Percentiles rank a stretch among this genome's conserved stretches.
These are phyloP conservation scores for Yarrowia hollandica DNA, from an alignment of 805 yeast species.

Conservation along the genomic window DNA sequence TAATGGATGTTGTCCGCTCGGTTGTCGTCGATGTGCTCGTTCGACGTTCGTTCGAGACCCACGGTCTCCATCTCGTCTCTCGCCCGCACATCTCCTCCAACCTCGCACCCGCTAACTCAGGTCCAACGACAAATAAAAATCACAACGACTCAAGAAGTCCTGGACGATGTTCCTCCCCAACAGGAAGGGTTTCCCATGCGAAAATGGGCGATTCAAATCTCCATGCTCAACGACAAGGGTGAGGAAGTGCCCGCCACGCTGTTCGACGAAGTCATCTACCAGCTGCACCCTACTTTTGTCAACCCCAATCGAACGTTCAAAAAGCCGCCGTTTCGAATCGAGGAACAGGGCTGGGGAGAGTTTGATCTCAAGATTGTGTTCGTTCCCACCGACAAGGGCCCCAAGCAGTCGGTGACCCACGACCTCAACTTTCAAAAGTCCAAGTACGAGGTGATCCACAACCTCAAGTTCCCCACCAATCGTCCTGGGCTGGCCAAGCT, in stretches of 20 bases:
- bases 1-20: no score
- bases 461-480: constrained; percentile 69
- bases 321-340: constrained; percentile 80
- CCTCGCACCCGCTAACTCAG: constrained; percentile 32
- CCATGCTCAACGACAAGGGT: constrained; percentile 75
- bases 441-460: constrained; percentile 75
- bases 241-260: constrained; percentile 80
- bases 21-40: no score
- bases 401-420: constrained; percentile 82
- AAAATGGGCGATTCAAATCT: constrained; percentile 81
- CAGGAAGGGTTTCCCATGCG: constrained; percentile 93
- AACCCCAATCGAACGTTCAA: constrained; percentile 83
- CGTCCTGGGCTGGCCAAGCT: constrained; percentile 72
- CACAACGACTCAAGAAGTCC: constrained; percentile 79
- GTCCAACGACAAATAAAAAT: constrained; percentile 85
- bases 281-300: constrained; percentile 90
- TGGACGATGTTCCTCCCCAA: constrained; percentile 78
- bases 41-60: no score
- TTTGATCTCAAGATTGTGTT: constrained; percentile 83
- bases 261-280: constrained; percentile 89
- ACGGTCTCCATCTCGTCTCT: no score
- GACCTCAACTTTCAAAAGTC: constrained; percentile 84
- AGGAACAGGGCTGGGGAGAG: constrained; percentile 98
- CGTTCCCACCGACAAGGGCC: constrained; percentile 78
- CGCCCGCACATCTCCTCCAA: neutral